Evolutionary conservation across 768 basidiomycete genomes (phyloP), one percentile per base, ranked within the genome.

Genomic region (Suillus luteus): DNA sequence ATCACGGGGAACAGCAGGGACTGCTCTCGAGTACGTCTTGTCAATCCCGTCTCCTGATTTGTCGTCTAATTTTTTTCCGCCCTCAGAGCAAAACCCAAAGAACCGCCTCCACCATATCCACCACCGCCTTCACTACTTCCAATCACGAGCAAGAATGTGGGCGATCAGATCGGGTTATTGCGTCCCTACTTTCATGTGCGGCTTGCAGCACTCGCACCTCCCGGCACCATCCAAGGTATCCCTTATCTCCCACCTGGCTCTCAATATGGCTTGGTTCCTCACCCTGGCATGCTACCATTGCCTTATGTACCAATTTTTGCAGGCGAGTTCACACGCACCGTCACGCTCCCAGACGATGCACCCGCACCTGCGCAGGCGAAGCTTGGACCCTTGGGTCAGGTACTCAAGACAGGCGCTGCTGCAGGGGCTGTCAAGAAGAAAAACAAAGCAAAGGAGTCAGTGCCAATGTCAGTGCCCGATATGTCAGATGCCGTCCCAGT

Each of bases 101-200:
- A 93, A 73, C 91, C 91, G 0, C 91, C 91, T 1, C 86, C 86
- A 2, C 92, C 90, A 6, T 97, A 89, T 73, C 93, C 94, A 0
- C 92, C 90, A 0, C 96, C 95, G 0, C 90, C 91, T 0, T 82
- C 90, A 0, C 93, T 96, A 71, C 75, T 93, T 3, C 88, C 87
- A 1, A 82, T 99, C 69, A 86, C 84, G 1, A 79, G 84, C 9
- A 78, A 78, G 61, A 86, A 85, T 62, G 81, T 90, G 70, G 89
- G 90, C 41, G 78, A 86, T 31, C 33, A 31, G 31, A 31, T 31
- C 67, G 95, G 93, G 10, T 77, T 99, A 44, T 86, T 99, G 67
- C 90, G 84, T 63, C 75, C 84, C 0, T 96, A 88, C 78, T 96
- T 91, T 69, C 82, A 87, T 51, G 69, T 73, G 33, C 84, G 89